Evolutionary conservation across 495 filamentous ascomycete genomes (phyloP), one percentile per base, ranked within the genome.

Genomic region (Oleoguttula mirabilis): DNA sequence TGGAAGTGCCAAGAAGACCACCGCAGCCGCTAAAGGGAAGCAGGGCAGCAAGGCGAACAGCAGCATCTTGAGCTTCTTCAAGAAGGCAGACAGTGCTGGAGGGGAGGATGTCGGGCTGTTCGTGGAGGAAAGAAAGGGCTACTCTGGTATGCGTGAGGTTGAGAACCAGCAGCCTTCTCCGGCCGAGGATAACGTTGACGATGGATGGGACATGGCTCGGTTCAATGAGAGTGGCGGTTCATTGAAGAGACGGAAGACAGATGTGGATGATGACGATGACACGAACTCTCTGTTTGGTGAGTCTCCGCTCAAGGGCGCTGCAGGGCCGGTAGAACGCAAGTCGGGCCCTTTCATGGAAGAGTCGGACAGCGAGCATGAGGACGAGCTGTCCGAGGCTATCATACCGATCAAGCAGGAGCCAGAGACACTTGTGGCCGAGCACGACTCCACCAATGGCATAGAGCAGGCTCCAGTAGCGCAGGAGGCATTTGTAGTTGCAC

Each of bases 31-130:
- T 4, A 64, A 56, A 35, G 48, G 25, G 10, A 68, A 63, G 55
- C 58, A 7, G 39, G 56, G 56, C 36, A 24, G 25, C 1, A 74
- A 72, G 47, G 51, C 69, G 4, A 92, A 90, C 59, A 67, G 65
- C 10, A 93, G 78, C 49, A 92, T 94, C 35, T 57, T 87, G 43
- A 80, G 62, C 45, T 90, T 86, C 58, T 90, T 90, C 63, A 79
- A 84, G 62, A 90, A 85, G 60, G 67, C 73, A 0, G 73, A 81
- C 12, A 35, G 16, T 39, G 34, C 36, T 4, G 41, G 46, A 8
- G 55, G 66, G 15, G 56, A 63, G 15, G 58, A 59, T 36, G 54
- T 47, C 19, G 56, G 35, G 19, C 47, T 64, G 53, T 50, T 68
- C 45, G 40, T 55, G 54, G 42, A 61, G 59, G 48, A 59, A 59